Evolutionary conservation across 2,329 filamentous ascomycete species (phyloP), one percentile per base, ranked within the genome.

Genomic region (Lachnellula subtilissima): DNA sequence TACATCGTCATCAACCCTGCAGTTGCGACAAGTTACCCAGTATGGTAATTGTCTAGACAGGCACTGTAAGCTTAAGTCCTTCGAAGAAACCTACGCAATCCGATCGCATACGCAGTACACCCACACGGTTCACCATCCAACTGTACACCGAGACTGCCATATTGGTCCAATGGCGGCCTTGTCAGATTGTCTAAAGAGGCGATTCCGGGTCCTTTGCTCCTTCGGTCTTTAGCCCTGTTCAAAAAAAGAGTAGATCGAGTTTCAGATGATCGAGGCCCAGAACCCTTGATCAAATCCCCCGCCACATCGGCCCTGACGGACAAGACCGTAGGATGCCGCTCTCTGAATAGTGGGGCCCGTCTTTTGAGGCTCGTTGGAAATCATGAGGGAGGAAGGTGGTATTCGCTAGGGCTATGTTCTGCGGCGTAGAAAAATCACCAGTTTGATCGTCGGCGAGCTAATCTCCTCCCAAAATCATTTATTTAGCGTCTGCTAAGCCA

Each of bases 401-500:
- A 25, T 32, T 14, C 39, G 14, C 23, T 14, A 42, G 15, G 14
- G 22, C 36, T 32, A 43, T 28, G 39, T 32, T 19, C 17, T 37
- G 47, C 35, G 19, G 36, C 46, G 17, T 19, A 37, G 36, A 54
- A n/a, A 45, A 25, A 17, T 11, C 36, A 23, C 8, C 39, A 12
- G 35, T 19, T n/a, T n/a, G n/a, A 49, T 39, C 14, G 25, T 35
- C 25, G 36, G 39, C 37, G 11, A 23, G 32, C 32, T 11, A 28
- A 49, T 54, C 51, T 43, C 52, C 22, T 49, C 25, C 40, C 35
- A 36, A 46, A 40, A 42, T 45, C 14, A 36, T 28, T 39, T 51
- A 22, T 39, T 39, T 51, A 22, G 48, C 40, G 32, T 28, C 23
- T 35, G 53, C 53, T 55, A 43, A 55, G 53, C 53, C 53, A 55